Evolutionary conservation across 2,329 filamentous ascomycete species (phyloP).

Genomic region (Setomelanomma holmii): DNA sequence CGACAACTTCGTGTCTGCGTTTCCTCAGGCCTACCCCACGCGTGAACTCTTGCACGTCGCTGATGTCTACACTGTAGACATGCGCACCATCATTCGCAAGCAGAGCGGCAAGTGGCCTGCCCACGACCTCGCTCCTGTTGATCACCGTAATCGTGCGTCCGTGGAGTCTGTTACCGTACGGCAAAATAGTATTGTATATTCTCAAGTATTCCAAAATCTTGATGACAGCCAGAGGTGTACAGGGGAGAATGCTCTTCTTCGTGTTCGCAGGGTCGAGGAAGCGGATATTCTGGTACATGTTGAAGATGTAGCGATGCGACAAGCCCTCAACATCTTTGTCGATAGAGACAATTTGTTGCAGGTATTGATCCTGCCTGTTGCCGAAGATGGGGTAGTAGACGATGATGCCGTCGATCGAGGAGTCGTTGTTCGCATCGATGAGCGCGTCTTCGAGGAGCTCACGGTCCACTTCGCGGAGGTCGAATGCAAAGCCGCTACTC

Average conservation of each 20-base stretch:
- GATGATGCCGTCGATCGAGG: constrained; percentile 83
- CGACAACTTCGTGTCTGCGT: constrained; percentile 82
- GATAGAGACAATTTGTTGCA: constrained; percentile 91
- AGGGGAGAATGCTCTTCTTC: constrained; percentile 92
- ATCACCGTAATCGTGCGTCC: constrained; percentile 96
- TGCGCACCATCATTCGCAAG: constrained; percentile 95
- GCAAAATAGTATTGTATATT: constrained; percentile 94
- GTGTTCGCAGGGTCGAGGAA: constrained; percentile 83
- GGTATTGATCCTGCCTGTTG: constrained; percentile 87
- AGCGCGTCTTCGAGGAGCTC: constrained; percentile 91
- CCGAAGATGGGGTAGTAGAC: constrained; percentile 99
- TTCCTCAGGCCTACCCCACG: constrained; percentile 87
- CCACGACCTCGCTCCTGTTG: constrained; percentile 95
- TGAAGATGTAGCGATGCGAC: constrained; percentile 92
- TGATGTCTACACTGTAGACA: constrained; percentile 94
- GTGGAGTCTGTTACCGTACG: constrained; percentile 90
- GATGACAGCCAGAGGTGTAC: constrained; percentile 93
- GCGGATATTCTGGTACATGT: constrained; percentile 99
- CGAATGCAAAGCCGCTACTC: constrained; percentile 85
- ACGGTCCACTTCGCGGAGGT: constrained; percentile 82
- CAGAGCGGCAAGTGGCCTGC: constrained; percentile 87
- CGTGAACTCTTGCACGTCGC: constrained; percentile 90
- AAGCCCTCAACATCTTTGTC: constrained; percentile 96
- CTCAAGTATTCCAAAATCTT: constrained; percentile 96
- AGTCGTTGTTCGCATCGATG: constrained; percentile 81